A percentile compares a stretch with the other conserved stretches of the same genome.
Evolutionary conservation across 768 basidiomycete species (phyloP).

Genomic region (Trametes sanguinea): DNA sequence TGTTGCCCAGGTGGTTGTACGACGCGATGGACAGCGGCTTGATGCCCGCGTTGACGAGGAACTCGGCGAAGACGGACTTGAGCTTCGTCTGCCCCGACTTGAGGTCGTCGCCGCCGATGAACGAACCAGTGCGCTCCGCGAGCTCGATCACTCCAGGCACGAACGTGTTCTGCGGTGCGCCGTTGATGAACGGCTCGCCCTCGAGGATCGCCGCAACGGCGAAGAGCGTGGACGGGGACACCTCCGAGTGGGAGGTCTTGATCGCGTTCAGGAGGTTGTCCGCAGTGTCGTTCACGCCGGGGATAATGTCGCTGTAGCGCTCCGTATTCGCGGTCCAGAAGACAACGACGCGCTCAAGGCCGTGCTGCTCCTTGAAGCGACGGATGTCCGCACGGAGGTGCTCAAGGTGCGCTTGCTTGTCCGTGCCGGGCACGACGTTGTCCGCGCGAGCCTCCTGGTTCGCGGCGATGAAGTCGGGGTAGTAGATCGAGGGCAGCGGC

Average conservation of each 20-base stretch:
- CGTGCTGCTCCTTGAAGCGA: constrained; percentile 82
- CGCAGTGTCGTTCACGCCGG: constrained; percentile 94
- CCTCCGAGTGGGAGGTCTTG: constrained; percentile 82
- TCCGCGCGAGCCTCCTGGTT: constrained; percentile 97
- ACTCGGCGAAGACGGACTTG: constrained; percentile 96
- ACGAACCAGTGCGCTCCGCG: constrained; percentile 84
- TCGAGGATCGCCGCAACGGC: constrained; percentile 96
- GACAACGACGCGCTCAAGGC: constrained; percentile 85
- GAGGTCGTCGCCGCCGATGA: constrained; percentile 97
- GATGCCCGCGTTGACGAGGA: constrained; percentile 98
- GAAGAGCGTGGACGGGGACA: constrained; percentile 96
- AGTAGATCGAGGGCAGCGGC: constrained; percentile 94
- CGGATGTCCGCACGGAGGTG: constrained; percentile 93
- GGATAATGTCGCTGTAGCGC: constrained; percentile 92
- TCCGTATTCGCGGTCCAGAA: constrained; percentile 99
- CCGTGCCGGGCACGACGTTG: constrained; percentile 80
- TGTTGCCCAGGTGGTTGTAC: constrained; percentile 99
- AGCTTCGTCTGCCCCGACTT: constrained; percentile 98
- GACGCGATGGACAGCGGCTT: constrained; percentile 96
- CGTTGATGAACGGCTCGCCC: constrained; percentile 93
- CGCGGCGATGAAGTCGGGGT: constrained; percentile 96
- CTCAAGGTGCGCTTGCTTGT: constrained; percentile 92
- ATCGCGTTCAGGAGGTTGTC: constrained; percentile 83
- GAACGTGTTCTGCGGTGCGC: constrained; percentile 98
- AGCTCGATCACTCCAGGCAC: constrained; percentile 94